These are phyloP conservation scores for Madurella mycetomatis DNA, from an alignment of 2,329 filamentous ascomycete species.

Conservation along the genomic window DNA sequence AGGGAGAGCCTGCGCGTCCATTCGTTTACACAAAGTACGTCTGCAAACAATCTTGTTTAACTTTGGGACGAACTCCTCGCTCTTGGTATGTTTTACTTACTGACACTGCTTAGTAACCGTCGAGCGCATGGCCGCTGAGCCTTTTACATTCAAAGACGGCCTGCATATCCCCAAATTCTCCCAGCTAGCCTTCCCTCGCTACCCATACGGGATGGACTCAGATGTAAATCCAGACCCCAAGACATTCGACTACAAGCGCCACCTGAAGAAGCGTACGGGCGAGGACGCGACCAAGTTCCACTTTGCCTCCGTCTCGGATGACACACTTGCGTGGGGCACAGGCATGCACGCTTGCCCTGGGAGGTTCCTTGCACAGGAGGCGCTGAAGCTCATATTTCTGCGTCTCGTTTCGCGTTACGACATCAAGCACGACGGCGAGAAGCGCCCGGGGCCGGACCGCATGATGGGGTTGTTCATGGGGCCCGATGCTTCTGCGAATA, in stretches of 20 bases:
- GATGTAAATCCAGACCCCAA: slow-evolving; percentile 7
- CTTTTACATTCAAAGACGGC: background rate
- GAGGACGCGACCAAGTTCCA: slow-evolving; percentile 10
- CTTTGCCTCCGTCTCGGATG: slow-evolving; percentile 15
- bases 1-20: background rate
- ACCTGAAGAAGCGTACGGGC: slow-evolving; percentile 12
- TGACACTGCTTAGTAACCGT: background rate
- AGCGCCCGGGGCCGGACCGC: background rate
- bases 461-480: background rate
- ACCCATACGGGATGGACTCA: slow-evolving; percentile 6
- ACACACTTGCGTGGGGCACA: slow-evolving; percentile 9
- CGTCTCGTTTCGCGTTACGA: slow-evolving; percentile 11
- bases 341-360: slow-evolving; percentile 13
- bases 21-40: background rate
- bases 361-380: slow-evolving; percentile 11
- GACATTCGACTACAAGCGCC: slow-evolving; percentile 10
- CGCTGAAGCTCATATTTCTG: slow-evolving; percentile 15
- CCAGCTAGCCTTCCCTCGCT: background rate
- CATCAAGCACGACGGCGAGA: background rate
- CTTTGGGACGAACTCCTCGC: no score
- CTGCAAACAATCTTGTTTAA: no score
- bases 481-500: background rate
- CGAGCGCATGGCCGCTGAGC: background rate
- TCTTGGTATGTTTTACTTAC: no score
- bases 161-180: background rate